These are phyloP conservation scores for Paramecium tetraurelia DNA, from an alignment of 73 alveolate species.

Conservation along the genomic window DNA sequence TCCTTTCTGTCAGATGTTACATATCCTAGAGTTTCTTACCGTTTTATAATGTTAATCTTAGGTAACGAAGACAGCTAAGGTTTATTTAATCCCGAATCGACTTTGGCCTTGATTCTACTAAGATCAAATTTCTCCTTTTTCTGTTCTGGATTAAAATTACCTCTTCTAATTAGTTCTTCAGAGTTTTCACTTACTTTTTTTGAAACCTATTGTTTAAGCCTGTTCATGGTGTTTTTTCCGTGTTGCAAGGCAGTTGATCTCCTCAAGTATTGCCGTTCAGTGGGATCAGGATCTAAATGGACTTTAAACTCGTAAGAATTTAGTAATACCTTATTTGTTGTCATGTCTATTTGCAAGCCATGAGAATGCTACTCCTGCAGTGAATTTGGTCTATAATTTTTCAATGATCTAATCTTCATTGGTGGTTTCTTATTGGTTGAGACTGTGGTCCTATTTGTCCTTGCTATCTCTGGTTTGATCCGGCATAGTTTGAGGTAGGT, in stretches of 20 bases:
- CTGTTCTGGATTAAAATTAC: background rate
- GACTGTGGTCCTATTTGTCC: background rate
- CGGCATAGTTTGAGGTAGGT: background rate
- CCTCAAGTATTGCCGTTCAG: background rate
- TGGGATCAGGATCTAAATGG: background rate
- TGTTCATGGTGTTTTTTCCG: background rate
- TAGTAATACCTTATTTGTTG: background rate
- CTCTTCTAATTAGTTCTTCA: background rate
- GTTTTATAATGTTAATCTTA: background rate
- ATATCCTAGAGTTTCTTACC: background rate
- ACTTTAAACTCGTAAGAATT: background rate
- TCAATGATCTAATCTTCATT: constrained; percentile 2
- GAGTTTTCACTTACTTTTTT: constrained; percentile 49
- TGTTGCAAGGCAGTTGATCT: constrained; percentile 6
- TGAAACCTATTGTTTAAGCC: background rate
- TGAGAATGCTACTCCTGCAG: constrained; percentile 19
- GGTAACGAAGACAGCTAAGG: background rate
- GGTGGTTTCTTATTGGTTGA: background rate
- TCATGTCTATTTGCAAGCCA: constrained; percentile 47
- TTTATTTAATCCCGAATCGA: constrained; percentile 18
- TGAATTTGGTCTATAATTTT: background rate
- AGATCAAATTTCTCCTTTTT: background rate
- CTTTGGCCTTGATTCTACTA: background rate
- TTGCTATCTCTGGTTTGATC: background rate
- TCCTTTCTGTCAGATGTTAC: background rate